Evolutionary conservation across 2,329 filamentous ascomycete species (phyloP), one percentile per base, ranked within the genome.

Genomic region (Graphilbum sp.): DNA sequence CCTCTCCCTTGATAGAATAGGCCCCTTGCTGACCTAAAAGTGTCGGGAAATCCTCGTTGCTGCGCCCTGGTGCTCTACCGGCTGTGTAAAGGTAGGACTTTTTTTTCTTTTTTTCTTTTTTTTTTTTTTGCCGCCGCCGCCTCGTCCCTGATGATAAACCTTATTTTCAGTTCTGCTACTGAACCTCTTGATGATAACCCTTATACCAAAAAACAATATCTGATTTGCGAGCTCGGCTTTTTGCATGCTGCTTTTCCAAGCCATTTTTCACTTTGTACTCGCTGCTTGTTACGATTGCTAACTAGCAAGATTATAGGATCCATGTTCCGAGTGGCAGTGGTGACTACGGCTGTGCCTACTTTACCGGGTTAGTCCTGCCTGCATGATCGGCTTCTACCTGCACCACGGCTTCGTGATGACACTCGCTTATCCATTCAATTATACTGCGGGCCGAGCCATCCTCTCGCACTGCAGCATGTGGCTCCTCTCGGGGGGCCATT

Each of bases 341-440:
- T n/a, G n/a, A n/a, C n/a, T n/a, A n/a, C n/a, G n/a, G n/a, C n/a
- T n/a, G n/a, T n/a, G n/a, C n/a, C n/a, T n/a, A n/a, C n/a, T n/a
- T n/a, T n/a, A 29, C 7, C 10, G 27, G 15, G 27, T 29, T 29
- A 29, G 27, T 29, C 13, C 11, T 24, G 21, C 13, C 27, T 12
- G n/a, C n/a, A n/a, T n/a, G n/a, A n/a, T n/a, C n/a, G n/a, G n/a
- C n/a, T n/a, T n/a, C n/a, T n/a, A n/a, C n/a, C n/a, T n/a, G n/a
- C n/a, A n/a, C n/a, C n/a, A n/a, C n/a, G n/a, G 7, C 38, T 45
- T 53, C 47, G 59, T 71, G 69, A 73, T 73, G 69, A 73, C 60
- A 65, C 66, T 55, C 75, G 75, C 74, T 74, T 76, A 79, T 80
- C 75, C 75, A 80, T 80, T 80, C 75, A 69, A 77, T 72, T 67